These are phyloP conservation scores for Aethionema arabicum DNA, from an alignment of 345 rosid species.

Conservation along the genomic window DNA sequence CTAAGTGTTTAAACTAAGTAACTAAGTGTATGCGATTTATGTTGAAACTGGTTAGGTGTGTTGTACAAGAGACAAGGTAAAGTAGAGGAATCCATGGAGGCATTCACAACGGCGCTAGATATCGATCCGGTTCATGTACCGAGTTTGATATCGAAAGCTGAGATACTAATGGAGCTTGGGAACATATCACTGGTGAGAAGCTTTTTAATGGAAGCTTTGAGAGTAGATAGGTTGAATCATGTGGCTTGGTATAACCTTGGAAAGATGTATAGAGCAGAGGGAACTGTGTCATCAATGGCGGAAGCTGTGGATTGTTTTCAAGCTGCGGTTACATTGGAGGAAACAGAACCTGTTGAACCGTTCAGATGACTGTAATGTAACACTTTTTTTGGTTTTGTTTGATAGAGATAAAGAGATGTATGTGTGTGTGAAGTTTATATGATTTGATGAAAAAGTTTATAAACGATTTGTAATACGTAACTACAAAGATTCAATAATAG, in stretches of 20 bases:
- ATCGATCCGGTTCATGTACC: slow-evolving; percentile 64
- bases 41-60: slow-evolving; percentile 49
- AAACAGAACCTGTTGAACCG: slow-evolving; percentile 70
- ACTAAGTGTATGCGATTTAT: neutral
- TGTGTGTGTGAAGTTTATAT: slow-evolving; percentile 6
- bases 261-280: slow-evolving; percentile 48
- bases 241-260: slow-evolving; percentile 80
- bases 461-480: slow-evolving; percentile 27
- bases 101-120: slow-evolving; percentile 52
- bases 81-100: slow-evolving; percentile 55
- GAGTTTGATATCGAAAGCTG: slow-evolving; percentile 65
- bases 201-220: slow-evolving; percentile 64
- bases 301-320: slow-evolving; percentile 70
- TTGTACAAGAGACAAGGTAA: slow-evolving; percentile 52
- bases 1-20: too few relatives aligned
- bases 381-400: slow-evolving; percentile 4
- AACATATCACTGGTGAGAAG: slow-evolving; percentile 47
- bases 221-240: slow-evolving; percentile 58
- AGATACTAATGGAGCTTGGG: slow-evolving; percentile 45
- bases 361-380: slow-evolving; percentile 48
- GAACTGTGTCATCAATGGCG: slow-evolving; percentile 39
- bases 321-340: slow-evolving; percentile 64
- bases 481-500: slow-evolving; percentile 2
- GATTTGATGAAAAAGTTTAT: slow-evolving; percentile 29
- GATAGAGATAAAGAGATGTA: slow-evolving; percentile 22